Conservation (phyloP, 75 land plant species). For the Chamaecyparis obtusa region DNA sequence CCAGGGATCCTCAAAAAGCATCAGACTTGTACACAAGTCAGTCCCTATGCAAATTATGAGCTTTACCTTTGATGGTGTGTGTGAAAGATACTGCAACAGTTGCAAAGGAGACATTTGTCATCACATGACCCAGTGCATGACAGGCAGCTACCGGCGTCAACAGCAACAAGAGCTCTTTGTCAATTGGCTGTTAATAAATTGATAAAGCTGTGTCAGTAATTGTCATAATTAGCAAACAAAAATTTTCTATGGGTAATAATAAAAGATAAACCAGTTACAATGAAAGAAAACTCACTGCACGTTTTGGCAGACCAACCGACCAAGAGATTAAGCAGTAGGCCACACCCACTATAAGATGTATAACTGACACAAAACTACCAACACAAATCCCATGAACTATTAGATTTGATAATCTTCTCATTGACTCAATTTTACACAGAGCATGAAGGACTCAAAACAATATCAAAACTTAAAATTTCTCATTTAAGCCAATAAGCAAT, state of each 20-base stretch:
- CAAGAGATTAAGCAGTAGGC: conserved; percentile 79
- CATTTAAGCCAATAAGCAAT: neutral
- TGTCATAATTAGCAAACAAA: neutral
- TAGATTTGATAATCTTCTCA: neutral
- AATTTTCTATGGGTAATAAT: neutral
- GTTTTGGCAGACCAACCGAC: conserved; percentile 84
- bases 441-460: neutral
- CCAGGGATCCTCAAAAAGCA: neutral
- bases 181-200: conserved; percentile 67
- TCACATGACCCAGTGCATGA: conserved; percentile 96
- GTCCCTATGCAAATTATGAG: neutral
- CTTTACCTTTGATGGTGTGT: conserved; percentile 86
- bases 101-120: conserved; percentile 93
- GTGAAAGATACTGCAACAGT: conserved; percentile 99
- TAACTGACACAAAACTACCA: conserved; percentile 87
- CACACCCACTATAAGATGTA: conserved; percentile 90
- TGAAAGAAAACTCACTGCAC: conserved; percentile 66
- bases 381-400: conserved; percentile 9
- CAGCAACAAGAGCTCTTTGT: conserved; percentile 57
- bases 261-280: neutral
- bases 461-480: neutral
- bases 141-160: conserved; percentile 87
- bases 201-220: neutral
- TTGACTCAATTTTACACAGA: neutral
- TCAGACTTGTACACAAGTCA: neutral